Evolutionary conservation across 1,139 yeast genomes (phyloP), one percentile per base, ranked within the genome.

Genomic region (Kurtzmaniella quercitrusa): DNA sequence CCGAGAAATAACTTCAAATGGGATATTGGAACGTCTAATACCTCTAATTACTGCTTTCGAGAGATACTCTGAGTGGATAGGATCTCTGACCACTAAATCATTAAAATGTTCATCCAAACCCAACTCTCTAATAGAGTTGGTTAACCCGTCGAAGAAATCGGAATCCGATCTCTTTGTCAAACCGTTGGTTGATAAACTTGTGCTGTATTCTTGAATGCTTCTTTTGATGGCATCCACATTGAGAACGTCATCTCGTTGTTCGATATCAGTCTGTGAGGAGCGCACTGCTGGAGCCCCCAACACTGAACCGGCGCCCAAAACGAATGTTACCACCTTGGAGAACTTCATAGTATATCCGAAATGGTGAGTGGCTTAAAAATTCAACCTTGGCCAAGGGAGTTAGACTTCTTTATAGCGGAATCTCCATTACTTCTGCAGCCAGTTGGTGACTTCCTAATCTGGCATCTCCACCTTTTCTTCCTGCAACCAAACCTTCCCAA

Each of bases 1-100:
- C 34, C 47, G 42, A 21, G 46, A 43, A 36, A 64, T 48, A 14
- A 56, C 37, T 16, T 50, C 44, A 14, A 48, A 49, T 43, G 59
- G 58, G 40, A 63, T 54, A 23, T 49, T 48, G 10, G 52, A 50
- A 23, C 49, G 39, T 8, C 54, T 48, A 36, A 63, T 52, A 34
- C 56, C 53, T 18, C 45, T 43, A 19, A 45, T 37, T 9, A 54
- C 52, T 9, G 53, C 49, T 14, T 46, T 47, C 12, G 50, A 46
- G 6, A 58, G 42, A 11, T 53, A 45, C 34, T 50, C 48, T 6
- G 49, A 38, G 27, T 50, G 46, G 23, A 50, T 46, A 3, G 60
- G 50, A 6, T 53, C 48, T 25, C 44, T 45, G 12, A 56, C 34
- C 37, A 57, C 52, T 40, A 55, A 53, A 16, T 48, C 48, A 19